Percentiles rank a stretch among this genome's conserved stretches.
phyloP scores from a whole-genome alignment of 495 filamentous ascomycete species.

The Trichoderma virens region DNA sequence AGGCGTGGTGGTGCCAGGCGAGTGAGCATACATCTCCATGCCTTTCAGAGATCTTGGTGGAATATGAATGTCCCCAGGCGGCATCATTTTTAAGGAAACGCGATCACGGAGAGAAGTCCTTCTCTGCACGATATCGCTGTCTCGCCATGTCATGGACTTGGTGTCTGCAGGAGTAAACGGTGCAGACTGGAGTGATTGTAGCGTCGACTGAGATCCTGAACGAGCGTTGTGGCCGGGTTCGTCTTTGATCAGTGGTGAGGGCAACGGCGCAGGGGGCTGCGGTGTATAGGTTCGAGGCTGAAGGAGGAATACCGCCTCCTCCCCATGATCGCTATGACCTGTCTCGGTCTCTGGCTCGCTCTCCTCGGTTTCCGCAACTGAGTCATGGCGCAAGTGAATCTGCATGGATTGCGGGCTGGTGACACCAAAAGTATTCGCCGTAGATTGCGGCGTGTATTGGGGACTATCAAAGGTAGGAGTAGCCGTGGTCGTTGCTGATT shows the following conservation, averaged over 20 bases:
- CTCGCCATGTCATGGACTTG: conserved; percentile 13
- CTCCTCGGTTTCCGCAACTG: background rate
- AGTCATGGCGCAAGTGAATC: background rate
- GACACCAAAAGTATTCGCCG: background rate
- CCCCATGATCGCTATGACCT: conserved; percentile 9
- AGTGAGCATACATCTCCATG: conserved; percentile 18
- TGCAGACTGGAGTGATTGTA: background rate
- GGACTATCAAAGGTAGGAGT: background rate
- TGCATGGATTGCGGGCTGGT: background rate
- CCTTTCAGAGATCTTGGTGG: conserved; percentile 17
- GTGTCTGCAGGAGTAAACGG: background rate
- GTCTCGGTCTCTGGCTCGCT: conserved; percentile 9
- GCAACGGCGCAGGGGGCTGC: conserved; percentile 37
- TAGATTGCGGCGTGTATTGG: background rate
- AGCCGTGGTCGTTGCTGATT: background rate
- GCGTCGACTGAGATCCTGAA: background rate
- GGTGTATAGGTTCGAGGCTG: conserved; percentile 49
- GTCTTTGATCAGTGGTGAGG: conserved; percentile 32
- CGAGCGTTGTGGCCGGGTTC: background rate
- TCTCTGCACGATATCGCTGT: conserved; percentile 23
- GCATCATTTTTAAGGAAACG: conserved; percentile 37
- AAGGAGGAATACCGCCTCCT: conserved; percentile 34
- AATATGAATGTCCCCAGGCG: conserved; percentile 39
- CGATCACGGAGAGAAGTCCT: conserved; percentile 41
- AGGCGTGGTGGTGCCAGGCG: conserved; percentile 28